A percentile compares a stretch with the other conserved stretches of the same genome.
These are phyloP conservation scores for Phyllosticta citriasiana DNA, from an alignment of 2,329 filamentous ascomycete species.

Conservation along the genomic window DNA sequence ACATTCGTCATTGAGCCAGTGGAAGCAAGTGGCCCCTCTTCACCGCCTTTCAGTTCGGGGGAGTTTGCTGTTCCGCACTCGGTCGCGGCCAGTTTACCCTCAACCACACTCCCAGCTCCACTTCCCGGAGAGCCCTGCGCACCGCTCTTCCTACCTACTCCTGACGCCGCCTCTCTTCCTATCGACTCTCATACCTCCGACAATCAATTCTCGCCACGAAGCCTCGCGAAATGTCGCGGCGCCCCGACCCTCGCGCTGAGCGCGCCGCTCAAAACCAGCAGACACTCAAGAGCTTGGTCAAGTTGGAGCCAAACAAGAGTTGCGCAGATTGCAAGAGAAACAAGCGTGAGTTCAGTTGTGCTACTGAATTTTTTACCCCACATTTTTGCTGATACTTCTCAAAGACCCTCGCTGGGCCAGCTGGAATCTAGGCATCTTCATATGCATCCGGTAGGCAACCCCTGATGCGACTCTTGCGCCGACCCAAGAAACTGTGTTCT, in stretches of 20 bases:
- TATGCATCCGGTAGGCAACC: slow-evolving; percentile 65
- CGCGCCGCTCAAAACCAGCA: slow-evolving; percentile 86
- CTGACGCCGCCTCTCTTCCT: background rate
- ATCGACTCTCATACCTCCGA: background rate
- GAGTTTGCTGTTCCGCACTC: background rate
- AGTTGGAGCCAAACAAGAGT: slow-evolving; percentile 89
- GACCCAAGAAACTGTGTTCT: slow-evolving; percentile 1
- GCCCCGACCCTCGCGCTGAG: slow-evolving; percentile 66
- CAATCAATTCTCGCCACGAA: background rate
- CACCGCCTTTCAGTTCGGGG: background rate
- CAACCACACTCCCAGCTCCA: background rate
- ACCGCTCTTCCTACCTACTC: background rate
- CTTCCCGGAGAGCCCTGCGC: background rate
- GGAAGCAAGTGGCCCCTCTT: background rate
- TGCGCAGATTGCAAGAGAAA: slow-evolving; percentile 99
- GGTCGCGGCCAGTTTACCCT: background rate
- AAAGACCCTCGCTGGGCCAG: slow-evolving; percentile 96
- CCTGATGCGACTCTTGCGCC: slow-evolving; percentile 1
- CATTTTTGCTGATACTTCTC: slow-evolving; percentile 13
- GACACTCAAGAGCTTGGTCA: slow-evolving; percentile 89
- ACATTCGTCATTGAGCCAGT: too few species aligned
- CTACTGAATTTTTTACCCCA: background rate
- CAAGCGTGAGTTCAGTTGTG: slow-evolving; percentile 60
- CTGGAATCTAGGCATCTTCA: slow-evolving; percentile 95
- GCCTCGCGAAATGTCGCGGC: slow-evolving; percentile 57